These are phyloP conservation scores for Ehretia macrophylla DNA, from an alignment of 257 asterid species.

Conservation along the genomic window DNA sequence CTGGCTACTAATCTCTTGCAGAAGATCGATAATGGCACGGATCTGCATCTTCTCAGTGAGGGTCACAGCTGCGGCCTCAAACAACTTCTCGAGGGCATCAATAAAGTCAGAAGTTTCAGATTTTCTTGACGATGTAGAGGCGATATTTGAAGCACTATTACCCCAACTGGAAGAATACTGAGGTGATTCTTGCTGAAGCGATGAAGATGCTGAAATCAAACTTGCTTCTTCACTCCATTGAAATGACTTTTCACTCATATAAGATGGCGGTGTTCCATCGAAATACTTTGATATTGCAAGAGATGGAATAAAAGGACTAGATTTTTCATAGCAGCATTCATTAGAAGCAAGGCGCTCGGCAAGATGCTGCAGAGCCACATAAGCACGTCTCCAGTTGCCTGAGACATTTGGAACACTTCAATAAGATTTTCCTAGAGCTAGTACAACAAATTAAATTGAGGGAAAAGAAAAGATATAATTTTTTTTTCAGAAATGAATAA, in stretches of 20 bases:
- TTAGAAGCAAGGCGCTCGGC: slow-evolving; percentile 43
- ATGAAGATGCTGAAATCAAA: slow-evolving; percentile 29
- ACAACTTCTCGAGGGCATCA: slow-evolving; percentile 58
- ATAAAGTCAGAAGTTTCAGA: slow-evolving; percentile 55
- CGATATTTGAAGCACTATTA: slow-evolving; percentile 32
- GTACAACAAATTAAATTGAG: neutral
- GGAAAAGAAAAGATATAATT: neutral
- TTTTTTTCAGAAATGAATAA: too few relatives aligned
- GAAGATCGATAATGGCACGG: slow-evolving; percentile 62
- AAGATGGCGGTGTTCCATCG: slow-evolving; percentile 53
- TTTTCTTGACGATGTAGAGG: slow-evolving; percentile 39
- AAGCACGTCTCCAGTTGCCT: slow-evolving; percentile 91
- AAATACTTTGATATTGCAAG: slow-evolving; percentile 73
- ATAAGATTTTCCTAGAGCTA: slow-evolving; percentile 2
- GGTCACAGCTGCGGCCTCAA: slow-evolving; percentile 35
- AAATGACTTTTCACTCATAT: slow-evolving; percentile 48
- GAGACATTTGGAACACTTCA: slow-evolving; percentile 19
- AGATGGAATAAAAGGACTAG: slow-evolving; percentile 38
- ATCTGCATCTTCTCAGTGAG: slow-evolving; percentile 69
- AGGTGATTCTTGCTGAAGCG: slow-evolving; percentile 40
- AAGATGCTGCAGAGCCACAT: slow-evolving; percentile 74
- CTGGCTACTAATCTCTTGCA: slow-evolving; percentile 65
- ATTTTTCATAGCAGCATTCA: slow-evolving; percentile 28
- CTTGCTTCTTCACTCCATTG: slow-evolving; percentile 47
- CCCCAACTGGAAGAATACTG: slow-evolving; percentile 37